These are phyloP conservation scores for Fusarium sulawesiense DNA, from an alignment of 2,329 filamentous ascomycete genomes.

Conservation along the genomic window DNA sequence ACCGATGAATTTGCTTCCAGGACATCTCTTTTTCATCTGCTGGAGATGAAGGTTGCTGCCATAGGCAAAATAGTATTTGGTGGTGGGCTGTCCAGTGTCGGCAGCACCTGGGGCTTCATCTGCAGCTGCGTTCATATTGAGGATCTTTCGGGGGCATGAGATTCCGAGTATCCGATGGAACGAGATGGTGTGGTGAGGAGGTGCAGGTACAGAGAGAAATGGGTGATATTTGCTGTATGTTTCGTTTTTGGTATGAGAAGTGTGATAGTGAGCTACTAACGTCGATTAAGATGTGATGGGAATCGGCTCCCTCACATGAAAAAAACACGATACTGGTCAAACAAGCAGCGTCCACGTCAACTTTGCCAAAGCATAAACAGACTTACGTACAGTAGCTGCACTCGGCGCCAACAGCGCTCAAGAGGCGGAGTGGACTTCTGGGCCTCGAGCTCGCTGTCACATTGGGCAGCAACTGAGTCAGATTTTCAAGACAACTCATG, in stretches of 20 bases:
- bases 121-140: conserved; percentile 41
- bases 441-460: conserved; percentile 27
- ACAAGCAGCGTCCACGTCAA: conserved; percentile 27
- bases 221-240: conserved; percentile 19
- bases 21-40: conserved; percentile 59
- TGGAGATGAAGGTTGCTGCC: conserved; percentile 59
- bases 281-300: conserved; percentile 40
- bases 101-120: conserved; percentile 25
- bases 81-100: conserved; percentile 41
- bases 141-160: conserved; percentile 40
- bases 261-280: conserved; percentile 39
- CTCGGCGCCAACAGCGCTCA: conserved; percentile 18
- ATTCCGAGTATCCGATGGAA: conserved; percentile 40
- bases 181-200: conserved; percentile 3
- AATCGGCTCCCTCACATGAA: conserved; percentile 40
- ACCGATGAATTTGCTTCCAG: conserved; percentile 55
- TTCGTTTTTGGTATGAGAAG: conserved; percentile 16
- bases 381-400: conserved; percentile 24
- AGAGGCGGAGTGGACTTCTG: conserved; percentile 22
- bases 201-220: conserved; percentile 1
- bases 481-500: conserved; percentile 24
- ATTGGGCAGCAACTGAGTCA: conserved; percentile 46
- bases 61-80: conserved; percentile 59
- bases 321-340: conserved; percentile 10
- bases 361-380: conserved; percentile 25